These are phyloP conservation scores for Pyricularia pennisetigena DNA, from an alignment of 2,329 filamentous ascomycete species.

Conservation along the genomic window DNA sequence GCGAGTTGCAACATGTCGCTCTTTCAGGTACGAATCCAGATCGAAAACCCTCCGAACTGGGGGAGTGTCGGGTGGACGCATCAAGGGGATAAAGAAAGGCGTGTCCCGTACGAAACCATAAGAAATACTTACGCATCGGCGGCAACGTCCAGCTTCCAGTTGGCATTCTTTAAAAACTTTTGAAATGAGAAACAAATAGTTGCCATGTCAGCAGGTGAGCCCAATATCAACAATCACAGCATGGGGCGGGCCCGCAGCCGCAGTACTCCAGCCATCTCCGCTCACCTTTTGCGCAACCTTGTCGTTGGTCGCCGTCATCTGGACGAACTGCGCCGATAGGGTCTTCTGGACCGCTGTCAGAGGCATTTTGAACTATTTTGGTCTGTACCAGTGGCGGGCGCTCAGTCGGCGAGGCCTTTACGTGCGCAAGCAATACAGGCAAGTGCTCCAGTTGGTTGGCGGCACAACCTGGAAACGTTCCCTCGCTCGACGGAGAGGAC, in stretches of 20 bases:
- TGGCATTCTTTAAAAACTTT: slow-evolving; percentile 37
- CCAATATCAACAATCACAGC: not conserved
- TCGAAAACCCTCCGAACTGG: not conserved
- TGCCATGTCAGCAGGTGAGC: not conserved
- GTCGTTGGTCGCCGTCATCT: slow-evolving; percentile 32
- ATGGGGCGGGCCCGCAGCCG: not conserved
- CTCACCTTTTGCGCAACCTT: slow-evolving; percentile 34
- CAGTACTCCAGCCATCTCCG: not conserved
- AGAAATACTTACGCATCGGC: slow-evolving; percentile 45
- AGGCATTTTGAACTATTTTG: slow-evolving; percentile 4
- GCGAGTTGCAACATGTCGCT: not conserved
- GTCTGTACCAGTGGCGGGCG: not conserved
- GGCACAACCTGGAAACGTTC: not conserved
- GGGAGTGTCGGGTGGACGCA: too few relatives aligned
- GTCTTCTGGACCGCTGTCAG: slow-evolving; percentile 23
- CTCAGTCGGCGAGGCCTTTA: not conserved
- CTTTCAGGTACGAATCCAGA: not conserved
- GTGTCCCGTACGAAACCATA: slow-evolving; percentile 9
- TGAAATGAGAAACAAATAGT: not conserved
- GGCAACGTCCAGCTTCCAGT: slow-evolving; percentile 42
- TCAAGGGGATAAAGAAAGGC: slow-evolving; percentile 6
- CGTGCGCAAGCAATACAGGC: not conserved
- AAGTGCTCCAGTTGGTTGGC: not conserved
- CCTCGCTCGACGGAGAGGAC: not conserved
- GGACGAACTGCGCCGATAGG: slow-evolving; percentile 29